Evolutionary conservation across 139 green algal genomes (phyloP), one percentile per base, ranked within the genome.

Genomic region (Pseudopediastrum boryanum): DNA sequence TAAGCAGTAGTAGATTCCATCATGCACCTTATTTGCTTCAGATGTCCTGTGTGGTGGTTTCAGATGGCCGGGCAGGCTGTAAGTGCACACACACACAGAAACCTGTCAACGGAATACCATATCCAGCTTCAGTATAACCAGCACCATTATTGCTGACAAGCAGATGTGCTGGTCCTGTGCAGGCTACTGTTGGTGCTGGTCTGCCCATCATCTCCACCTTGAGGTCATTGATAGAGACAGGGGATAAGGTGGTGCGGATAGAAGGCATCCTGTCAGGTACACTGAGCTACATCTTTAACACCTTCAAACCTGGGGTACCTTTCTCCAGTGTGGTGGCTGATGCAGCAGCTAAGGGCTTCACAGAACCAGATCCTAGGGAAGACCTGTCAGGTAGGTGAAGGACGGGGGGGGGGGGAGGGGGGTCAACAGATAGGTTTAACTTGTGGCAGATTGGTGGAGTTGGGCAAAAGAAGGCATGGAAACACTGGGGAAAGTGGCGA

Each of bases 261-360:
- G 94, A 98, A 84, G 96, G 96, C 85, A 95, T 99, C 70, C 94
- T 99, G 84, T 94, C 81, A 19, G 96, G 96, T 31, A 99, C 96
- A 0, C 88, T 99, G 8, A 97, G 90, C 29, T 99, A 97, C 89
- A 97, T 99, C 48, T 99, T 99, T 89, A 99, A 99, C 86, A 94
- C 78, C 33, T 96, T 95, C 71, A 86, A 80, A 12, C 3, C 13
- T 43, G 61, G 59, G 4, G 27, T 35, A 42, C 23, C 35, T n/a
- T 75, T 42, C 44, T 62, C n/a, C 41, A 9, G 46, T 21, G 82
- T 98, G 23, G 96, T 99, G 38, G 62, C 75, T 21, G 72, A 92
- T 61, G 96, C 96, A 38, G 93, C 95, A 75, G 90, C 86, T 43
- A 61, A 78, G 41, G 96, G 96, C 9, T 99, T 94, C 90, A 99